A percentile compares a stretch with the other conserved stretches of the same genome.
phyloP scores from a whole-genome alignment of 2,329 filamentous ascomycete genomes.

The Arthrinium phaeospermum region DNA sequence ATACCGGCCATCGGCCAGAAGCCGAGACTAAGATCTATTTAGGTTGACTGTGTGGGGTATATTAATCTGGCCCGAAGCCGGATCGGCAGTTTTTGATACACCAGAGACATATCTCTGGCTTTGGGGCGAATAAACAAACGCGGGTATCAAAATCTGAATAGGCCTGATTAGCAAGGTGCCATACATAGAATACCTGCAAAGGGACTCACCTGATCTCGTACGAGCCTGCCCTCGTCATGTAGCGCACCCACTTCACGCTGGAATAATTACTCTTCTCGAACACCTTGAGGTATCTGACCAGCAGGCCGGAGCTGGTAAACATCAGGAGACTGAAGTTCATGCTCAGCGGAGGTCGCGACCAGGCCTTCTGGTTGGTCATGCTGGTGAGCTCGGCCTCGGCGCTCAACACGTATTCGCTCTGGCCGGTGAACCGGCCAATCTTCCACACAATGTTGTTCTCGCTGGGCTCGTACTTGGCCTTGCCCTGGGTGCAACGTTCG shows the following conservation, averaged over 20 bases:
- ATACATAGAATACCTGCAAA: too few species aligned
- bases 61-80: neutral
- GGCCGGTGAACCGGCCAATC: conserved; percentile 97
- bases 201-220: conserved; percentile 84
- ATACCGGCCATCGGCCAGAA: neutral
- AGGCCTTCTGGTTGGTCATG: conserved; percentile 98
- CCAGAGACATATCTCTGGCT: neutral
- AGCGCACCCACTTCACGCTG: conserved; percentile 98
- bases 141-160: conserved; percentile 5
- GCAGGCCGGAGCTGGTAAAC: conserved; percentile 93
- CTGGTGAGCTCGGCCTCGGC: conserved; percentile 92
- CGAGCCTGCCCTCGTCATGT: conserved; percentile 97
- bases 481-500: conserved; percentile 91
- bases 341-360: conserved; percentile 91
- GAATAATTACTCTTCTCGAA: conserved; percentile 99
- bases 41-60: neutral
- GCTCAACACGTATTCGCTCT: conserved; percentile 92
- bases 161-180: neutral
- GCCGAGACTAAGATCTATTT: neutral
- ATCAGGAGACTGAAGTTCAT: conserved; percentile 93
- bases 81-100: neutral
- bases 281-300: conserved; percentile 95
- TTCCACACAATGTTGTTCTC: conserved; percentile 99
- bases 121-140: too few species aligned
- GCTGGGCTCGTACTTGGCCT: conserved; percentile 97